Conservation (phyloP, 2,329 filamentous ascomycete genomes). For the Aspergillus alliaceus region DNA sequence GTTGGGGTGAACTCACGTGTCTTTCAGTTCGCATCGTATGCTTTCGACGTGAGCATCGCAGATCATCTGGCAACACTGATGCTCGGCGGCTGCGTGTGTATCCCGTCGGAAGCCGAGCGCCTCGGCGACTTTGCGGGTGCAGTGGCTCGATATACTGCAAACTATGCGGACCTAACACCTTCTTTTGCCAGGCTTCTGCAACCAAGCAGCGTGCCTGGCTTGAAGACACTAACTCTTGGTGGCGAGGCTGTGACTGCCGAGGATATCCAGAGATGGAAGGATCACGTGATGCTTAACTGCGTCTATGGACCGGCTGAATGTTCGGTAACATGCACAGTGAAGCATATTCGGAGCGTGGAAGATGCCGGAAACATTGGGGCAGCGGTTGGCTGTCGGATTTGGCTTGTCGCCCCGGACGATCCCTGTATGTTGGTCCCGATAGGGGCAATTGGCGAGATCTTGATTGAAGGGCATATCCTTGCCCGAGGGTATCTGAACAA, state of each 20-base stretch:
- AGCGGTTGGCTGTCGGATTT: conserved; percentile 11
- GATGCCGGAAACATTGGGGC: conserved; percentile 13
- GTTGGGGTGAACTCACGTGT: conserved; percentile 43
- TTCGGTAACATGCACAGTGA: conserved; percentile 3
- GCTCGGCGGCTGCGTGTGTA: too few relatives aligned
- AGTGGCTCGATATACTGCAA: conserved; percentile 38
- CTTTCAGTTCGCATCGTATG: conserved; percentile 46
- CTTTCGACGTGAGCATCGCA: conserved; percentile 46
- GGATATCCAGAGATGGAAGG: conserved; percentile 33
- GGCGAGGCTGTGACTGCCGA: conserved; percentile 32
- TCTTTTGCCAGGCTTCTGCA: conserved; percentile 46
- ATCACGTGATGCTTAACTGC: conserved; percentile 18
- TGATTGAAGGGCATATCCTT: conserved; percentile 31
- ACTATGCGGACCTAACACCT: conserved; percentile 52
- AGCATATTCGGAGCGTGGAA: background rate
- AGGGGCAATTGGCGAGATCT: conserved; percentile 18
- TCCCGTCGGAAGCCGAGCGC: conserved; percentile 41
- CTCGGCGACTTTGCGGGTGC: conserved; percentile 40
- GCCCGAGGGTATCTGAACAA: conserved; percentile 16
- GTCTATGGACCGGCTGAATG: conserved; percentile 24
- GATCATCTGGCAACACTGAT: conserved; percentile 33
- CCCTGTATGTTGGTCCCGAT: conserved; percentile 10
- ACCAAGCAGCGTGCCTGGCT: conserved; percentile 19
- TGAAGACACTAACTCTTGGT: conserved; percentile 33
- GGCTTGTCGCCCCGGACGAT: conserved; percentile 32